Conservation (phyloP, 2,329 filamentous ascomycete genomes). For the Nannizziopsis arthrosporioides region DNA sequence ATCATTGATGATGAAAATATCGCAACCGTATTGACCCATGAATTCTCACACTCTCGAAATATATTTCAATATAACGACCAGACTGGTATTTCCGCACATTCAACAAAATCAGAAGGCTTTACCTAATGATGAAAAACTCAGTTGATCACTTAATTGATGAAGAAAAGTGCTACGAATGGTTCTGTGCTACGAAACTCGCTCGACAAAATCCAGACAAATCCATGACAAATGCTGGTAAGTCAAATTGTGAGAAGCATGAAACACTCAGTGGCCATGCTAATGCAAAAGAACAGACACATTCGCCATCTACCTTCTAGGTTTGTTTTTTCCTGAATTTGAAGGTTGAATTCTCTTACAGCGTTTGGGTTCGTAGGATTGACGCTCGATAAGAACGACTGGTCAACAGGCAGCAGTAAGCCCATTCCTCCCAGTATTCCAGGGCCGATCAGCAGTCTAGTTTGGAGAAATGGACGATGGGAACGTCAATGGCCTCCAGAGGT, state of each 20-base stretch:
- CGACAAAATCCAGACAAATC: neutral
- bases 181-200: neutral
- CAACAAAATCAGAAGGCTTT: neutral
- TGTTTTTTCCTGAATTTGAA: neutral
- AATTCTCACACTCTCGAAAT: conserved; percentile 3
- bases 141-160: neutral
- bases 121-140: neutral
- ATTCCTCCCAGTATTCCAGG: conserved; percentile 3
- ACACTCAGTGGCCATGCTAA: neutral
- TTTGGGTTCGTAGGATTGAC: conserved; percentile 1
- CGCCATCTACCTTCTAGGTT: conserved; percentile 4
- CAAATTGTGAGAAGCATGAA: neutral
- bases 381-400: conserved; percentile 8
- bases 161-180: conserved; percentile 4
- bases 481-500: too few relatives aligned
- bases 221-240: conserved; percentile 5
- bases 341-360: neutral
- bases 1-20: conserved; percentile 2
- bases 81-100: conserved; percentile 1
- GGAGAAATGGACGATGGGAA: conserved; percentile 2
- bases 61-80: neutral
- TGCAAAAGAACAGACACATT: conserved; percentile 1
- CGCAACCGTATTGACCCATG: conserved; percentile 7
- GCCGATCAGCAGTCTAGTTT: conserved; percentile 1
- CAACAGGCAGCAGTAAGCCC: conserved; percentile 5